Base-by-base conservation (phyloP, 75 land plant genomes). In the Adiantum capillusveneris region DNA sequence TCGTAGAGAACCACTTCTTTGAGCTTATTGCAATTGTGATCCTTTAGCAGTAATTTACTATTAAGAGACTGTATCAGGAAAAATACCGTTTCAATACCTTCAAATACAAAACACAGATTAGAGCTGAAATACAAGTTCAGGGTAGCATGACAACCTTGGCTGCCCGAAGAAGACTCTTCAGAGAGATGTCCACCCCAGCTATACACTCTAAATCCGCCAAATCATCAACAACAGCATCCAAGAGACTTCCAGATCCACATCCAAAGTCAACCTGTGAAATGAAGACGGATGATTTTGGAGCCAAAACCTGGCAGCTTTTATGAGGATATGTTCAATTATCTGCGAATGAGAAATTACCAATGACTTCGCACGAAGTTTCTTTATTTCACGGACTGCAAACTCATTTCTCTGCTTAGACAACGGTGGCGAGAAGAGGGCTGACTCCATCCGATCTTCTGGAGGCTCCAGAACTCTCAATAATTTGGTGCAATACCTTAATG, bases 231-330 rank as follows among this genome's bases (percentile, higher is more conserved):
- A 95, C 63, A 26, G 78, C 66, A 59, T 86, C 84, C 70, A 95
- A 62, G 19, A 95, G 68, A 60, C 99, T 95, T 27, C 99, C 99
- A 42, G 99, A 95, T 9, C 99, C 99, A 65, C 99, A 95, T 51
- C 96, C 96, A 68, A 90, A 75, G 64, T 95, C 99, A 54, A 95
- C 79, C 99, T 95, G 73, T n/a, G 17, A 36, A 66, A 30, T 65
- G 37, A 34, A 34, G 9, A 34, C 9, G 29, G 18, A 43, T 5
- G 37, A 34, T 34, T 34, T 9, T 3, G 37, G 7, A 34, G 9
- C 9, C 37, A 3, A 34, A n/a, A n/a, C n/a, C n/a, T n/a, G n/a
- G n/a, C n/a, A n/a, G n/a, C n/a, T n/a, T n/a, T n/a, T n/a, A 21
- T 31, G 22, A 25, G 50, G 56, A 48, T n/a, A 29, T 28, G 53